A percentile compares a stretch with the other conserved stretches of the same genome.
These are phyloP conservation scores for Cercospora canescens DNA, from an alignment of 2,329 filamentous ascomycete genomes.

Conservation along the genomic window DNA sequence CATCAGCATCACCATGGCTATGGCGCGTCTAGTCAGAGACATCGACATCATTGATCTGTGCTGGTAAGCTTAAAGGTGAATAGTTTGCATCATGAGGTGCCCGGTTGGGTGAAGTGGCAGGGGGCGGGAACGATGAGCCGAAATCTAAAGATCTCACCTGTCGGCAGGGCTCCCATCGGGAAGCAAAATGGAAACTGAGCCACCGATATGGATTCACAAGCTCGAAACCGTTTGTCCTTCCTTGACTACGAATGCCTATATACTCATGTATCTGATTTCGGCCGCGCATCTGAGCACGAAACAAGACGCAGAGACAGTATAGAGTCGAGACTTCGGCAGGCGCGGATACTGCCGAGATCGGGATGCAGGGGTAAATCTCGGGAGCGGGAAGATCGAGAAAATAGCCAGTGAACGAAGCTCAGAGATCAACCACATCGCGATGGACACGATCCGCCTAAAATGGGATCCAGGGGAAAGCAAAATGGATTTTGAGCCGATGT, in stretches of 20 bases:
- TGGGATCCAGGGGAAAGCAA: too few species aligned
- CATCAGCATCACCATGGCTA: constrained; percentile 3
- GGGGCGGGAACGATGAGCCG: constrained; percentile 3
- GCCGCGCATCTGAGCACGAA: too few species aligned
- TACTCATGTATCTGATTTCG: too few species aligned
- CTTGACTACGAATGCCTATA: too few species aligned
- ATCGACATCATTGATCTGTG: constrained; percentile 15
- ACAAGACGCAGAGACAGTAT: too few species aligned
- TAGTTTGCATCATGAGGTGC: constrained; percentile 17
- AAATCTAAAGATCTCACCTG: neutral
- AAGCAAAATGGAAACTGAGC: too few species aligned
- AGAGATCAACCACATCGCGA: neutral
- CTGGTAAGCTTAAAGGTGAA: constrained; percentile 8
- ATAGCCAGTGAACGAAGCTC: neutral
- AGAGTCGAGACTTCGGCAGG: too few species aligned
- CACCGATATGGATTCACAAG: too few species aligned
- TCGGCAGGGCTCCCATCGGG: too few species aligned
- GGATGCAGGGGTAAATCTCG: constrained; percentile 5
- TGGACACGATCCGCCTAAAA: constrained; percentile 7
- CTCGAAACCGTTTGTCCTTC: too few species aligned
- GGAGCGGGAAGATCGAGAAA: neutral
- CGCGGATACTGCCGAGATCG: too few species aligned
- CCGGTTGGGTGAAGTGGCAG: constrained; percentile 13
- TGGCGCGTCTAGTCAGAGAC: constrained; percentile 16
- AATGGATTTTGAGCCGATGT: too few species aligned